Conservation (phyloP, 768 basidiomycete genomes). For the Pisolithus sp. region DNA sequence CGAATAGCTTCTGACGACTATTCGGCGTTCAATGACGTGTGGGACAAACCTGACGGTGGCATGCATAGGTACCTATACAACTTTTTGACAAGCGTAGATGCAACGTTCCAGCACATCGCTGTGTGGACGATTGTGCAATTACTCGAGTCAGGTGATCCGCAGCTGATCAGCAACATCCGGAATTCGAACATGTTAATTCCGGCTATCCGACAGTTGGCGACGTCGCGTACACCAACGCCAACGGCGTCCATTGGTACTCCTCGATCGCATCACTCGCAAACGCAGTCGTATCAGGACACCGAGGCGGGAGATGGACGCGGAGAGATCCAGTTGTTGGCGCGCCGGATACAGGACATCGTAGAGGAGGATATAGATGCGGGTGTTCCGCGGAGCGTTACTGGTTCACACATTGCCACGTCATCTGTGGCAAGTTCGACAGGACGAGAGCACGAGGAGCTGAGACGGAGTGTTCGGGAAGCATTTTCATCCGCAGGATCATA, state of each 20-base stretch:
- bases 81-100: conserved; percentile 89
- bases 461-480: conserved; percentile 78
- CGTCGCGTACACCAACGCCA: conserved; percentile 62
- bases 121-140: conserved; percentile 99
- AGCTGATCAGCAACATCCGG: conserved; percentile 86
- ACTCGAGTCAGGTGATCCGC: conserved; percentile 92
- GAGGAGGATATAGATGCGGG: conserved; percentile 64
- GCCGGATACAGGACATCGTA: conserved; percentile 82
- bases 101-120: conserved; percentile 99
- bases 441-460: conserved; percentile 72
- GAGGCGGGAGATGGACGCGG: conserved; percentile 84
- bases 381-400: conserved; percentile 53
- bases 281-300: conserved; percentile 74
- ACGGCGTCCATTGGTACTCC: conserved; percentile 72
- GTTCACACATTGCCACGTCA: conserved; percentile 64
- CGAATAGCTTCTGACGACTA: conserved; percentile 81
- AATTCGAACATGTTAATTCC: conserved; percentile 74
- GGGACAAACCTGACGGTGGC: conserved; percentile 97
- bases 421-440: conserved; percentile 54
- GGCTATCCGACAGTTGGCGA: conserved; percentile 79
- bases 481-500: conserved; percentile 57
- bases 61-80: conserved; percentile 92
- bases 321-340: conserved; percentile 82
- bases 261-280: conserved; percentile 58
- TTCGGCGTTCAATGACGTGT: conserved; percentile 94